Evolutionary conservation across 352 stramenopile species (phyloP).

Genomic region (Salisapilia sapeloensis): DNA sequence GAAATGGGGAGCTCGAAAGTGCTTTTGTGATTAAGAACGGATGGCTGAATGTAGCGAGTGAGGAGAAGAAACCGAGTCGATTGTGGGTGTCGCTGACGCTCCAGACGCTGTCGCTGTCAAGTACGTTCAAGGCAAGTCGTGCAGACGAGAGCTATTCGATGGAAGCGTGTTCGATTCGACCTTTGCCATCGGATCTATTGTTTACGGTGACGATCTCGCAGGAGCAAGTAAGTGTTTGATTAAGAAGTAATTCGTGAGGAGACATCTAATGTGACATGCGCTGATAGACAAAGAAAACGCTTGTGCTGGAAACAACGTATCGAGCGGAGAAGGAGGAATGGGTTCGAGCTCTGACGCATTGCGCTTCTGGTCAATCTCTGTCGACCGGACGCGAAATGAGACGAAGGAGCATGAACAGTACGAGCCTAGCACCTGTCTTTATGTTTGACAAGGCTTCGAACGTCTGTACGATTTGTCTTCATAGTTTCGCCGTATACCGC

Average conservation of each 20-base stretch:
- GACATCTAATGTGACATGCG: conserved; percentile 8
- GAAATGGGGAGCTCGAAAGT: conserved; percentile 41
- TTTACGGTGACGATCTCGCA: too few species aligned
- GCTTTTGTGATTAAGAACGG: conserved; percentile 77
- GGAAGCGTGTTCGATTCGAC: conserved; percentile 28
- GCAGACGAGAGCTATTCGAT: conserved; percentile 52
- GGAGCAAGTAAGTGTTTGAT: too few species aligned
- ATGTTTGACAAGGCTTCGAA: conserved; percentile 80
- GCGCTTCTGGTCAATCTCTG: conserved; percentile 34
- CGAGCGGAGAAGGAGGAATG: conserved; percentile 56
- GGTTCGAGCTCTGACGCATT: conserved; percentile 61
- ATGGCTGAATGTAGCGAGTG: conserved; percentile 53
- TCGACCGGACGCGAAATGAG: conserved; percentile 23
- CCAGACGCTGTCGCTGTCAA: conserved; percentile 44
- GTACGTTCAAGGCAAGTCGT: conserved; percentile 41
- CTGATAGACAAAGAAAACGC: conserved; percentile 34
- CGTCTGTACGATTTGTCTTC: conserved; percentile 68
- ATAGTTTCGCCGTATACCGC: conserved; percentile 71
- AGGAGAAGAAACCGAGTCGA: conserved; percentile 14
- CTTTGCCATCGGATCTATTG: too few species aligned
- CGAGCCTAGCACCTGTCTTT: conserved; percentile 66
- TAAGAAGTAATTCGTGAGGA: conserved; percentile 2
- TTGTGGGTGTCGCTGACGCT: conserved; percentile 71
- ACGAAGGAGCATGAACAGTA: conserved; percentile 48
- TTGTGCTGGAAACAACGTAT: conserved; percentile 51